Evolutionary conservation across 2,329 filamentous ascomycete genomes (phyloP).

Genomic region (Fusarium siculi): DNA sequence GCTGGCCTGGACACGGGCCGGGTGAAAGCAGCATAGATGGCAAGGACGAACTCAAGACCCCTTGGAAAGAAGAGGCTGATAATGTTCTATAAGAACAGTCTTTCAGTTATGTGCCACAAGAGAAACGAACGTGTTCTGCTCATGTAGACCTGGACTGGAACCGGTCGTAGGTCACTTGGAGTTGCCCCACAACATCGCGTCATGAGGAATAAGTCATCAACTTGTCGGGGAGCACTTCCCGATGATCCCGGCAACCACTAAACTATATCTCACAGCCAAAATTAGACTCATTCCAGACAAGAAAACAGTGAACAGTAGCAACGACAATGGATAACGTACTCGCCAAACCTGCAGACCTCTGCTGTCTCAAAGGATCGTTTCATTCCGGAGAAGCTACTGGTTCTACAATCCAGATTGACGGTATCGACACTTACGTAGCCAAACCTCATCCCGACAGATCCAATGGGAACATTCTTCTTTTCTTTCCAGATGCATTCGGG

Average conservation of each 20-base stretch:
- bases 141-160: too few species aligned
- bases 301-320: neutral
- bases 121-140: neutral
- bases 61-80: neutral
- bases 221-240: neutral
- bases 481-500: neutral
- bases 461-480: neutral
- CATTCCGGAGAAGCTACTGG: neutral
- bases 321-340: neutral
- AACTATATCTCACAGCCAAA: neutral
- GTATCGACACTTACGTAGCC: neutral
- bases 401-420: neutral
- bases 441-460: neutral
- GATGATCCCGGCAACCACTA: neutral
- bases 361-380: neutral
- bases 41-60: too few species aligned
- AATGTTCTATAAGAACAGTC: accelerated
- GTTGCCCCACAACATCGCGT: neutral
- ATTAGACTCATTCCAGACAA: too few species aligned
- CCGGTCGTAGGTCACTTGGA: neutral
- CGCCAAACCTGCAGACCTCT: neutral
- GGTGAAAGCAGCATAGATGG: too few species aligned
- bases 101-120: accelerated
- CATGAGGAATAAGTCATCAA: neutral
- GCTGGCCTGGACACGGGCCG: too few species aligned